These are phyloP conservation scores for Trifolium dubium DNA, from an alignment of 306 rosid genomes.

Conservation along the genomic window DNA sequence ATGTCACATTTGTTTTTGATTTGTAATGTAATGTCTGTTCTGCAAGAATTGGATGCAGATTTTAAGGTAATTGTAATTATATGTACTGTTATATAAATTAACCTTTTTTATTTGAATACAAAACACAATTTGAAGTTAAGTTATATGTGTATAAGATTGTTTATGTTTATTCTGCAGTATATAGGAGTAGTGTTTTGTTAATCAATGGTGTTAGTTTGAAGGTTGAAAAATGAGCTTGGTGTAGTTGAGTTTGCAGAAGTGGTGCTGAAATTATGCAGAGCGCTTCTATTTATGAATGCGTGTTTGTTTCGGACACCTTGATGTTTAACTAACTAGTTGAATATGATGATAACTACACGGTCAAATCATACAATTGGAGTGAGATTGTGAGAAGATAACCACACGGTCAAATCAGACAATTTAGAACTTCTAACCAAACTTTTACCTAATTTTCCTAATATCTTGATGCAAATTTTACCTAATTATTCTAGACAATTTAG, in stretches of 20 bases:
- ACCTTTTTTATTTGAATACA: neutral
- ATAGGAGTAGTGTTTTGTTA: too few species aligned
- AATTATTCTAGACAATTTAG: too few species aligned
- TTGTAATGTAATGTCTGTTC: neutral
- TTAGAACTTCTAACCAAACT: too few species aligned
- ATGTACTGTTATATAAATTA: neutral
- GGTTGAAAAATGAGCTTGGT: too few species aligned
- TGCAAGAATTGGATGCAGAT: neutral
- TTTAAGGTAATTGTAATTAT: neutral
- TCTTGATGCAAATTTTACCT: too few species aligned
- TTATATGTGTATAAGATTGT: neutral
- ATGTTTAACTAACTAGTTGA: neutral
- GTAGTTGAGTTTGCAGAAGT: too few species aligned
- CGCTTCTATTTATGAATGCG: neutral
- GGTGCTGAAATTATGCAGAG: neutral
- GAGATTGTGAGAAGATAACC: neutral
- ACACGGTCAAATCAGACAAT: neutral
- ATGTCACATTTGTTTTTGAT: neutral
- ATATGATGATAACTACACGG: neutral
- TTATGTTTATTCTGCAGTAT: neutral
- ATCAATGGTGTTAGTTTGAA: too few species aligned
- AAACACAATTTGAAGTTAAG: neutral
- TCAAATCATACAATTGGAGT: neutral
- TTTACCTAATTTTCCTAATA: too few species aligned
- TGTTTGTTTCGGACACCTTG: neutral